Conservation (phyloP, 1,284 basidiomycete species). For the Cronartium quercuum region DNA sequence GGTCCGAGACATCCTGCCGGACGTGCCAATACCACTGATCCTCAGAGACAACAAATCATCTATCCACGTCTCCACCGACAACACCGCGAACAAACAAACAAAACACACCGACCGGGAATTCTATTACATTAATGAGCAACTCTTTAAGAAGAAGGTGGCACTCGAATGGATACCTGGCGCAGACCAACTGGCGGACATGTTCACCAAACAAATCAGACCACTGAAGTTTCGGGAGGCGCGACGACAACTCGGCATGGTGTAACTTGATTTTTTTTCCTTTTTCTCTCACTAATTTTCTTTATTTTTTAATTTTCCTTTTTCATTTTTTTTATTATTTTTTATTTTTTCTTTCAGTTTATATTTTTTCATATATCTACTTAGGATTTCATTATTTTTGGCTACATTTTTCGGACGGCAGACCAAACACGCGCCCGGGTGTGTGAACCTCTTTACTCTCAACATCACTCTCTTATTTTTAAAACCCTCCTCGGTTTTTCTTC, state of each 20-base stretch:
- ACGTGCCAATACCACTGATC: not conserved
- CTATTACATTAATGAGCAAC: too few species aligned
- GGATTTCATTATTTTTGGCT: not conserved
- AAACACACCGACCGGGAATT: too few species aligned
- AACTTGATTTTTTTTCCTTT: too few species aligned
- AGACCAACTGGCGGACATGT: not conserved
- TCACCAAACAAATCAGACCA: not conserved
- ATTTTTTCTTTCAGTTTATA: not conserved
- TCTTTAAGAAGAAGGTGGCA: too few species aligned
- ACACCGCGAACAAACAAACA: too few species aligned
- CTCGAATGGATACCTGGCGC: too few species aligned
- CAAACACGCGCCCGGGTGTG: not conserved
- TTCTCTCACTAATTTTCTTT: too few species aligned
- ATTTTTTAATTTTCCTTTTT: not conserved
- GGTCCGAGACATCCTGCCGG: not conserved
- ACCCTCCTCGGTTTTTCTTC: too few species aligned
- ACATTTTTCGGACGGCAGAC: not conserved
- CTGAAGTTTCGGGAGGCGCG: too few species aligned
- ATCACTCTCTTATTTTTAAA: not conserved
- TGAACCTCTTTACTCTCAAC: not conserved
- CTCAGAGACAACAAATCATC: conserved; percentile 6
- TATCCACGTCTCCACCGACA: too few species aligned
- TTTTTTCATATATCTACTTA: not conserved
- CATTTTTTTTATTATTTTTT: not conserved
- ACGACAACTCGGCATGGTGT: not conserved